A percentile compares a stretch with the other conserved stretches of the same genome.
Conservation (phyloP, 345 rosid species). For the Lepidium africanum region DNA sequence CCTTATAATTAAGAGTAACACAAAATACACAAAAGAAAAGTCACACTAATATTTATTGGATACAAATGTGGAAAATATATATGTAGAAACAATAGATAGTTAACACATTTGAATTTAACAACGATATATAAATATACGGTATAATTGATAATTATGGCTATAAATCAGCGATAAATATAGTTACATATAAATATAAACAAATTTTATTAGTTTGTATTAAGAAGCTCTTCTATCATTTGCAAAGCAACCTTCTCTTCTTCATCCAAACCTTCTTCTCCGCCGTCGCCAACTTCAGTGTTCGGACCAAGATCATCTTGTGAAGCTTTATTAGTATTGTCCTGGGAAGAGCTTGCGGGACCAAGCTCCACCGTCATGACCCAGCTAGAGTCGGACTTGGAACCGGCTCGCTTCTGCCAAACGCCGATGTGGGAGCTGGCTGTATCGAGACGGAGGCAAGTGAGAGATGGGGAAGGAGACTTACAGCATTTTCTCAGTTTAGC, state of each 20-base stretch:
- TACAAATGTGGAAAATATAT: not conserved
- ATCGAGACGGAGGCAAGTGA: constrained; percentile 76
- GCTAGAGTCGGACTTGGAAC: constrained; percentile 45
- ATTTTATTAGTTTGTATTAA: constrained; percentile 45
- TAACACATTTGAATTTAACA: not conserved
- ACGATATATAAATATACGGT: not conserved
- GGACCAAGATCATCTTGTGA: constrained; percentile 9
- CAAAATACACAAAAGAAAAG: not conserved
- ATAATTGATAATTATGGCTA: constrained; percentile 13
- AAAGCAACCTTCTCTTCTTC: constrained; percentile 67
- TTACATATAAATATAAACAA: not conserved
- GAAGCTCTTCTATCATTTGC: constrained; percentile 97
- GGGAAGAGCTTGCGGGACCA: constrained; percentile 20
- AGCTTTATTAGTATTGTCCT: not conserved
- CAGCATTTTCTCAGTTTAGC: constrained; percentile 65
- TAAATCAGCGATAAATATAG: constrained; percentile 13
- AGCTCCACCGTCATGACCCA: constrained; percentile 82
- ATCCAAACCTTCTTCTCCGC: constrained; percentile 28
- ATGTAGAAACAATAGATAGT: not conserved
- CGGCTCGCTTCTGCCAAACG: constrained; percentile 79
- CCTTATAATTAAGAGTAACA: not conserved
- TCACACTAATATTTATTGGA: constrained; percentile 2
- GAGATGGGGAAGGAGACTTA: constrained; percentile 55
- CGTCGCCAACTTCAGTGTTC: not conserved
- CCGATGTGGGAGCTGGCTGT: constrained; percentile 65